phyloP scores from a whole-genome alignment of 140 eudicot genomes.

The Ambrosia hybrid region DNA sequence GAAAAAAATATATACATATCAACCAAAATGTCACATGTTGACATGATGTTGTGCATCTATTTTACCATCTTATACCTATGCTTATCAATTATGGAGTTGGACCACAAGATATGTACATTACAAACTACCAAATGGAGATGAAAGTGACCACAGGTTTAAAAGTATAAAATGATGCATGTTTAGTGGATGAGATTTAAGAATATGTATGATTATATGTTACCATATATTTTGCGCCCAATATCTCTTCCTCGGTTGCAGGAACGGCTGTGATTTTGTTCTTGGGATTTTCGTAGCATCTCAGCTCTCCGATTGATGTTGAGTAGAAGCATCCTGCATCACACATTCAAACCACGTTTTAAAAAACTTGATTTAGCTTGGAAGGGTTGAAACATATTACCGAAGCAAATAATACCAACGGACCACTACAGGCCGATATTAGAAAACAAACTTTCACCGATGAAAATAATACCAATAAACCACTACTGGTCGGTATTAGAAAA shows the following conservation, averaged over 20 bases:
- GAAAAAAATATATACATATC: conserved; percentile 26
- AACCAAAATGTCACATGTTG: conserved; percentile 19
- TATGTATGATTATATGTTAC: conserved; percentile 34
- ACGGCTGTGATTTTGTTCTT: conserved; percentile 94
- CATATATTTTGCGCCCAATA: conserved; percentile 96
- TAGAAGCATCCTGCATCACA: conserved; percentile 68
- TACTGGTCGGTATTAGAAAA: too few relatives aligned
- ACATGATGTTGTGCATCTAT: background rate
- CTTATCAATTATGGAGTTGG: conserved; percentile 16
- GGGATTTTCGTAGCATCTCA: conserved; percentile 92
- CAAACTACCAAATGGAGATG: conserved; percentile 9
- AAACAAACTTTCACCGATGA: background rate
- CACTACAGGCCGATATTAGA: too few relatives aligned
- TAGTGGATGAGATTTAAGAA: conserved; percentile 4
- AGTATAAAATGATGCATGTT: background rate
- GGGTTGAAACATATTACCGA: background rate
- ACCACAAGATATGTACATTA: conserved; percentile 17
- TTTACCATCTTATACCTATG: conserved; percentile 8
- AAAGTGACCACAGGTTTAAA: conserved; percentile 4
- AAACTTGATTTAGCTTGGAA: background rate
- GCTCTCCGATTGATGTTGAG: conserved; percentile 80
- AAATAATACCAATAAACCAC: too few relatives aligned
- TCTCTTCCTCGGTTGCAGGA: conserved; percentile 92
- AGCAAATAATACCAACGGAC: too few relatives aligned
- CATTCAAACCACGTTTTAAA: background rate